A percentile compares a stretch with the other conserved stretches of the same genome.
Evolutionary conservation across 1,284 basidiomycete genomes (phyloP).

Genomic region (Coniferiporia sulphurascens): DNA sequence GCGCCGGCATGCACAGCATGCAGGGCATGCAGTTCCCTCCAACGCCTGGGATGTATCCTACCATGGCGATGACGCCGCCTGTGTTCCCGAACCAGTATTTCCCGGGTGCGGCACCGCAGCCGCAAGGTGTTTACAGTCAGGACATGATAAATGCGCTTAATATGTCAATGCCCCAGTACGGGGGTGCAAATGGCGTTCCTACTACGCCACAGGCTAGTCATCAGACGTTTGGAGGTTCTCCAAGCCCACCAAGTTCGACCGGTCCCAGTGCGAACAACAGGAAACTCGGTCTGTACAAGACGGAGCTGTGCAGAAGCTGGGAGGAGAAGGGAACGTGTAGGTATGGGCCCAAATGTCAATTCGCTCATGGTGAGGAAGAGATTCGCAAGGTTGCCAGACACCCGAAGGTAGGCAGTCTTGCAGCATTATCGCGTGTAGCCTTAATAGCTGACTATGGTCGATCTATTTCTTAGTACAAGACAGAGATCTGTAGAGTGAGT

Average conservation of each 20-base stretch:
- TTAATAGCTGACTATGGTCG: neutral
- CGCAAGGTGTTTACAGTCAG: conserved; percentile 55
- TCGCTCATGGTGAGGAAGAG: conserved; percentile 87
- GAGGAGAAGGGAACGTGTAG: conserved; percentile 89
- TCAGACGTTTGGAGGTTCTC: conserved; percentile 36
- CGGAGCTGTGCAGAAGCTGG: conserved; percentile 88
- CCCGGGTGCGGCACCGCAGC: conserved; percentile 25
- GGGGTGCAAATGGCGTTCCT: conserved; percentile 49
- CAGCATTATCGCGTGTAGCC: conserved; percentile 6
- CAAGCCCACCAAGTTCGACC: conserved; percentile 28
- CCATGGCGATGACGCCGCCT: conserved; percentile 44
- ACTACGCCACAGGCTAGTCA: conserved; percentile 28
- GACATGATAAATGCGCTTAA: conserved; percentile 55
- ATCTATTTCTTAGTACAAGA: conserved; percentile 61
- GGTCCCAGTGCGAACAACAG: conserved; percentile 85
- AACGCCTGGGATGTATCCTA: conserved; percentile 40
- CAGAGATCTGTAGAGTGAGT: conserved; percentile 82
- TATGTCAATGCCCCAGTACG: conserved; percentile 35
- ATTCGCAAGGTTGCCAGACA: conserved; percentile 76
- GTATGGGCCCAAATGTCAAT: conserved; percentile 84
- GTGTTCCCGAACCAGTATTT: conserved; percentile 70
- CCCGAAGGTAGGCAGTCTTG: conserved; percentile 60
- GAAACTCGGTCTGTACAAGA: conserved; percentile 87
- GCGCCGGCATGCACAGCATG: conserved; percentile 49
- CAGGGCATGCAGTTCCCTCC: conserved; percentile 23